phyloP scores from a whole-genome alignment of 306 rosid species.

The Calophaca sinica region DNA sequence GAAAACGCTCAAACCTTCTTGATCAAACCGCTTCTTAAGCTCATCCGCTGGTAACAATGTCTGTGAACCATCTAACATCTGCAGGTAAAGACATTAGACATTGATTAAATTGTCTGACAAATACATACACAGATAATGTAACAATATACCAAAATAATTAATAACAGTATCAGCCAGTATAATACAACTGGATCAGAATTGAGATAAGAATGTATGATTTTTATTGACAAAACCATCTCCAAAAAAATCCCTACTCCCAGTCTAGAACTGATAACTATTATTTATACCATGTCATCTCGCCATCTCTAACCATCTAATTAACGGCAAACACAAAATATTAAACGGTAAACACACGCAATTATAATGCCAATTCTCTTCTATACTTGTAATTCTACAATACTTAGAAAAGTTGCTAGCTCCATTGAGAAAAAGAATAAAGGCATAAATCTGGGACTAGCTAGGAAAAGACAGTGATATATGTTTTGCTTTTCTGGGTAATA shows the following conservation, averaged over 20 bases:
- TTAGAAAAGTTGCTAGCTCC: not conserved
- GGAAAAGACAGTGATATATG: not conserved
- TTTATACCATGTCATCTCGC: no score
- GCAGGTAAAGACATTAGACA: slow-evolving; percentile 29
- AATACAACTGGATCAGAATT: no score
- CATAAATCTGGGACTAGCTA: slow-evolving; percentile 18
- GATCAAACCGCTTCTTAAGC: no score
- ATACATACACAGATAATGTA: no score
- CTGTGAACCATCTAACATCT: no score
- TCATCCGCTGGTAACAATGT: slow-evolving; percentile 73
- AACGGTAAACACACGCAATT: not conserved
- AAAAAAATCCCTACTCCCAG: no score
- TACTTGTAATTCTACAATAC: not conserved
- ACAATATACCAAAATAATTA: no score
- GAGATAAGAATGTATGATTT: not conserved
- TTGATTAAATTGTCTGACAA: slow-evolving; percentile 26
- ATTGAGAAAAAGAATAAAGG: not conserved
- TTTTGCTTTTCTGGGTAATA: slow-evolving; percentile 24
- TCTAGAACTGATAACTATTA: no score
- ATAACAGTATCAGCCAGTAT: no score
- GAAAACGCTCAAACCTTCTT: no score
- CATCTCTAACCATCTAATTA: no score
- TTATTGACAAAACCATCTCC: not conserved
- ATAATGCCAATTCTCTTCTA: not conserved
- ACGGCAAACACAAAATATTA: no score